Percentiles rank a stretch among this genome's conserved stretches.
Evolutionary conservation across 2,329 filamentous ascomycete species (phyloP).

Genomic region (Penicillium sp.): DNA sequence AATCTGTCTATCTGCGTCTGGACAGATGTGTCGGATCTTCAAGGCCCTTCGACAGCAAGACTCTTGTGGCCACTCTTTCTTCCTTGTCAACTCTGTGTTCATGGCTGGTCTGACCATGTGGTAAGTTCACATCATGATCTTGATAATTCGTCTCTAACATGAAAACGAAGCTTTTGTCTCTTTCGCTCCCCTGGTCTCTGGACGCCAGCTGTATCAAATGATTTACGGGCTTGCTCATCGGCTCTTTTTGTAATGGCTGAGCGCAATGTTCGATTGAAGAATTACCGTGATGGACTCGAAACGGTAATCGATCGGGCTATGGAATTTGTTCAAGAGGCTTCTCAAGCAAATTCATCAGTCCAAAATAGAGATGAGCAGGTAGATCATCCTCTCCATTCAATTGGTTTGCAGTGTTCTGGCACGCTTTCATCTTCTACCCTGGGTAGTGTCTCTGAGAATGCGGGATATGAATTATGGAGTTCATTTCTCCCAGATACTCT

Average conservation of each 20-base stretch:
- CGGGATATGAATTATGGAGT: no score
- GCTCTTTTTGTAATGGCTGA: conserved; percentile 23
- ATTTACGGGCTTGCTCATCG: conserved; percentile 22
- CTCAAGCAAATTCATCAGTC: background rate
- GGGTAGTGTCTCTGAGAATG: no score
- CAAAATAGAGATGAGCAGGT: no score
- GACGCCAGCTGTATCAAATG: conserved; percentile 19
- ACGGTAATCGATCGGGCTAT: conserved; percentile 18
- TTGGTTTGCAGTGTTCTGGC: no score
- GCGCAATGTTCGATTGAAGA: conserved; percentile 14
- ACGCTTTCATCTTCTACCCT: no score
- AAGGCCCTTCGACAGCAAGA: conserved; percentile 11
- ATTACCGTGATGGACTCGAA: conserved; percentile 20
- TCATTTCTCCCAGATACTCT: no score
- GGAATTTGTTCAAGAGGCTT: conserved; percentile 12
- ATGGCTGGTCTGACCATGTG: conserved; percentile 14
- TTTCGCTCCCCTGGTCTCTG: conserved; percentile 20
- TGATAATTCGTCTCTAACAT: no score
- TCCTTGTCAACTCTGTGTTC: conserved; percentile 11
- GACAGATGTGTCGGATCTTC: conserved; percentile 24
- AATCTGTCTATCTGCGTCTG: conserved; percentile 14
- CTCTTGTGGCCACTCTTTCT: conserved; percentile 6
- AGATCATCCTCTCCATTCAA: no score
- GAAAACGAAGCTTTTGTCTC: conserved; percentile 17
- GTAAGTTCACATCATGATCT: conserved; percentile 1